Conservation (phyloP, 352 stramenopile species). For the Phytophthora aleatoria region DNA sequence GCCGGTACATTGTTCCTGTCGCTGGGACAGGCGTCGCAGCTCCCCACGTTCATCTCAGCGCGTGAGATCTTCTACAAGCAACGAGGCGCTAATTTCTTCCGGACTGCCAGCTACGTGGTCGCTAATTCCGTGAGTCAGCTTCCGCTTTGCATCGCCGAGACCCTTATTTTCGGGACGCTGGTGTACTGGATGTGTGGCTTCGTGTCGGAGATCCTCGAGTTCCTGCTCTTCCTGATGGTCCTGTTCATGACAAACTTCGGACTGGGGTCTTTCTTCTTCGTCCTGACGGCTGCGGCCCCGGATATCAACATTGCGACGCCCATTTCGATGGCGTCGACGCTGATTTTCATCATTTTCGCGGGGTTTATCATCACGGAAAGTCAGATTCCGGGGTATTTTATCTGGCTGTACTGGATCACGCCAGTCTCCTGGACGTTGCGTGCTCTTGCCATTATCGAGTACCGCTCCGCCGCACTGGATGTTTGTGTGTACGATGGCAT, state of each 20-base stretch:
- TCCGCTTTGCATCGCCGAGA: conserved; percentile 52
- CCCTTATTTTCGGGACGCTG: conserved; percentile 68
- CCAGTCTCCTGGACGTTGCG: conserved; percentile 56
- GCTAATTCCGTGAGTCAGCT: conserved; percentile 38
- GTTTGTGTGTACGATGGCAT: conserved; percentile 45
- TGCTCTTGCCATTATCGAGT: conserved; percentile 47
- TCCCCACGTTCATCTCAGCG: background rate
- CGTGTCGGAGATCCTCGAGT: conserved; percentile 31
- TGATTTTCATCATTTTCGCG: conserved; percentile 57
- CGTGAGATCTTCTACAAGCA: conserved; percentile 2
- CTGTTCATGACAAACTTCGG: conserved; percentile 47
- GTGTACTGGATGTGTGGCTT: conserved; percentile 83
- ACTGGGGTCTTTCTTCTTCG: conserved; percentile 61
- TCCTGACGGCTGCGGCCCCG: conserved; percentile 39
- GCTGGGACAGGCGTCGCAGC: conserved; percentile 17
- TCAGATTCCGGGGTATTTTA: conserved; percentile 54
- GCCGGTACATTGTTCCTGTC: conserved; percentile 60
- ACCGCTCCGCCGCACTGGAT: conserved; percentile 36
- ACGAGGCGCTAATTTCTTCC: conserved; percentile 1
- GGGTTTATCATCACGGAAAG: conserved; percentile 60
- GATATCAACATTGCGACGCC: conserved; percentile 49
- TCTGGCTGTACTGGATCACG: conserved; percentile 74
- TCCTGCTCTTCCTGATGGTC: conserved; percentile 44
- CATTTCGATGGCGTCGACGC: conserved; percentile 48
- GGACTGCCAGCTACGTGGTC: conserved; percentile 61